phyloP scores from a whole-genome alignment of 805 yeast species.

The Metschnikowia gelsemii region DNA sequence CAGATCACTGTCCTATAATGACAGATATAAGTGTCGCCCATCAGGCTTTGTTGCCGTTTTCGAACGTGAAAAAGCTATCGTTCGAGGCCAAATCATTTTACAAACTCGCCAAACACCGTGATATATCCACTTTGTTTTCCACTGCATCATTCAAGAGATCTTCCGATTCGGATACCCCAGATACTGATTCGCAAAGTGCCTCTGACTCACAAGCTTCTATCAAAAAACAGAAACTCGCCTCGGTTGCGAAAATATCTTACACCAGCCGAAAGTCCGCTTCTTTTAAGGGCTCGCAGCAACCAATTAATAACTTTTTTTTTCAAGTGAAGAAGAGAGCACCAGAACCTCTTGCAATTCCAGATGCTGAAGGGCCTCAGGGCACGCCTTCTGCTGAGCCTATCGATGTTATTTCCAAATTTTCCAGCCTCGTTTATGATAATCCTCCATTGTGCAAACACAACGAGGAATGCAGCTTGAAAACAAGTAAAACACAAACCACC shows the following conservation, averaged over 20 bases:
- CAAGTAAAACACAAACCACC: constrained; percentile 27
- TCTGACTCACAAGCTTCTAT: neutral
- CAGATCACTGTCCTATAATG: constrained; percentile 92
- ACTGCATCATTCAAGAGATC: constrained; percentile 10
- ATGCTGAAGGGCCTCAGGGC: too few relatives aligned
- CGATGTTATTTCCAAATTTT: constrained; percentile 11
- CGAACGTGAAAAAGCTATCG: constrained; percentile 12
- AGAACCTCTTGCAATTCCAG: too few relatives aligned
- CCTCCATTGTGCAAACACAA: constrained; percentile 33
- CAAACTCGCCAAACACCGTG: constrained; percentile 27
- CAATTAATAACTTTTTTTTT: constrained; percentile 28
- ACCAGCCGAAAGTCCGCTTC: constrained; percentile 6
- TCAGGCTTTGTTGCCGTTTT: neutral
- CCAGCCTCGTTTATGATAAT: constrained; percentile 21
- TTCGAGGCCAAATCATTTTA: constrained; percentile 26
- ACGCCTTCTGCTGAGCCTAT: neutral
- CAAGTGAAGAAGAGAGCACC: constrained; percentile 1
- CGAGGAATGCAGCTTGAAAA: constrained; percentile 27
- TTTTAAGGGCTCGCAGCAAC: constrained; percentile 19
- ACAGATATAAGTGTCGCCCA: constrained; percentile 52
- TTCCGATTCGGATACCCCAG: constrained; percentile 3
- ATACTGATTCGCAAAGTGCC: constrained; percentile 4
- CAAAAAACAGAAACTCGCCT: constrained; percentile 1
- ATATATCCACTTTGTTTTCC: constrained; percentile 34
- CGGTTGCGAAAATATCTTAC: constrained; percentile 3